Base-by-base conservation (phyloP, 331 rosid species). In the Stylosanthes scabra region DNA sequence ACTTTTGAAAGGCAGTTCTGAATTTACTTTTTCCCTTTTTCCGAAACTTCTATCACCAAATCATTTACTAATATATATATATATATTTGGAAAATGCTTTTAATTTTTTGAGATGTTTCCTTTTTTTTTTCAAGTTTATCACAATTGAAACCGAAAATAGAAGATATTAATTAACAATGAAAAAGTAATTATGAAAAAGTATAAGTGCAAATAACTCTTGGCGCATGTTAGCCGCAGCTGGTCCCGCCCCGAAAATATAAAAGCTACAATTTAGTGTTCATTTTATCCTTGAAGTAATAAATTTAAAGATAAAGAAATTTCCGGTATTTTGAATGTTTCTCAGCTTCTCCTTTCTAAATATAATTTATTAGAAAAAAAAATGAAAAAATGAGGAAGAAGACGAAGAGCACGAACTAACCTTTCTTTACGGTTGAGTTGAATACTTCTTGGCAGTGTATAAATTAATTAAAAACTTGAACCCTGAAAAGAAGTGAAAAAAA, bases 221-320 rank as follows among this genome's bases (percentile, higher is more conserved):
- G 72, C 41, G 75, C 27, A 69, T 7, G 60, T 40, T 58, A 71
- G 68, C 11, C 67, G 73, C 83, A 83, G 77, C 81, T 78, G 80
- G 78, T 74, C 61, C 80, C 63, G 78, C 66, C 61, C 80, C 59
- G 31, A 57, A 11, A 13, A 58, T 66, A 34, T 11, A 66, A 70
- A 65, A 3, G 27, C 25, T 42, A 28, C 34, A 44, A 52, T 63
- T 75, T 60, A 11, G 59, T 60, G 39, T 13, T 10, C 52, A 52
- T 25, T 1, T 12, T 27, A 51, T 52, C 47, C 9, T 29, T 9
- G 42, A 76, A 60, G 39, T 46, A 39, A 65, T 12, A 13, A 45
- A 27, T 11, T 65, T 66, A 46, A 67, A 50, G 34, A 31, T 7
- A 16, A 29, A 67, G 27, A 65, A 34, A 34, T 46, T 10, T 10